Conservation (phyloP, 495 filamentous ascomycete genomes). For the Trichoderma asperelloides region DNA sequence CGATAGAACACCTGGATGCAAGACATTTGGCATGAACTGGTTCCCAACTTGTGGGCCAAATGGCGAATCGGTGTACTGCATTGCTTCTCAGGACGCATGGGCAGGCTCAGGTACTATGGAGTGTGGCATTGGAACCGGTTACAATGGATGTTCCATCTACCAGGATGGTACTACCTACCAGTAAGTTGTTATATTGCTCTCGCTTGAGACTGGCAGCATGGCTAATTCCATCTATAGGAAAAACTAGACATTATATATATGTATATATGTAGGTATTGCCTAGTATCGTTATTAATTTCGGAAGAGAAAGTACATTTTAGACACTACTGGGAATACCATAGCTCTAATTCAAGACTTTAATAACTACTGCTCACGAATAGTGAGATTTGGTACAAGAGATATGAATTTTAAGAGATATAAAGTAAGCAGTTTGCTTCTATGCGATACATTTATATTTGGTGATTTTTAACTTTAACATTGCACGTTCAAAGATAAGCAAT, state of each 20-base stretch:
- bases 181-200: not conserved
- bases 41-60: not conserved
- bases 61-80: conserved; percentile 4
- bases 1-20: not conserved
- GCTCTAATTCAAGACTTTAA: no score
- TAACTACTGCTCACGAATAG: no score
- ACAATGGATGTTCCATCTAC: not conserved
- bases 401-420: no score
- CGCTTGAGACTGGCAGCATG: not conserved
- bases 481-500: no score
- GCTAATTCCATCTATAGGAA: not conserved
- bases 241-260: not conserved
- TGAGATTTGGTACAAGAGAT: no score
- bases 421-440: no score
- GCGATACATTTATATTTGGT: no score
- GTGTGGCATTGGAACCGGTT: not conserved
- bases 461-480: no score
- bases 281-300: no score
- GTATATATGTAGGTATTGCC: not conserved
- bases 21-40: not conserved
- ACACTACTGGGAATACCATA: no score
- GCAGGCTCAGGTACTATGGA: not conserved
- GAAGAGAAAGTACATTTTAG: no score
- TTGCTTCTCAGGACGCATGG: not conserved
- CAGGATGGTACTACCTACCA: not conserved